phyloP scores from a whole-genome alignment of 2,329 filamentous ascomycete genomes.

The Colletotrichum simmondsii region DNA sequence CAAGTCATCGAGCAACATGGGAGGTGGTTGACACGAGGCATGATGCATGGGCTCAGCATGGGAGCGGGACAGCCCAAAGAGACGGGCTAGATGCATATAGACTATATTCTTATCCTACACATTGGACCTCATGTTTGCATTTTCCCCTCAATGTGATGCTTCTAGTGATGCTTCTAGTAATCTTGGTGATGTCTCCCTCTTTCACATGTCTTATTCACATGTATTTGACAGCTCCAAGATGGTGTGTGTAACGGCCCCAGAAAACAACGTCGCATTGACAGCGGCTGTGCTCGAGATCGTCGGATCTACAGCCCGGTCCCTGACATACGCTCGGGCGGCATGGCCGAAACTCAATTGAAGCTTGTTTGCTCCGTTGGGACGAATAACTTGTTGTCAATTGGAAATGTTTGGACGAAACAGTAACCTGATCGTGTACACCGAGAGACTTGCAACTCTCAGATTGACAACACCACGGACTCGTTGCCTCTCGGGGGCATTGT shows the following conservation, averaged over 20 bases:
- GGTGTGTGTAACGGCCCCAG: constrained; percentile 2
- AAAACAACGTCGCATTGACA: constrained; percentile 25
- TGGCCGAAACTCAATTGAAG: constrained; percentile 1
- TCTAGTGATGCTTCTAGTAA: neutral
- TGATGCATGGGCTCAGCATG: constrained; percentile 29
- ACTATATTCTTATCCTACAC: constrained; percentile 4
- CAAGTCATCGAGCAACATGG: constrained; percentile 11
- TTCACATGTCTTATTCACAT: no score
- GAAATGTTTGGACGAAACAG: neutral
- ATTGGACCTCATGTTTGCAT: neutral
- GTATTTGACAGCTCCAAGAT: neutral
- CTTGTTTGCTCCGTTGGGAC: neutral
- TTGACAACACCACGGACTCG: neutral
- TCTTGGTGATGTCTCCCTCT: no score
- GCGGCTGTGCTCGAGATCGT: constrained; percentile 24
- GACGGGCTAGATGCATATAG: constrained; percentile 32
- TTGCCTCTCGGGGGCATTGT: no score
- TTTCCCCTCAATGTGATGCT: neutral
- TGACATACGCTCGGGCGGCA: constrained; percentile 1
- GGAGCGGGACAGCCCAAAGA: constrained; percentile 28
- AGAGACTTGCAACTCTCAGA: neutral
- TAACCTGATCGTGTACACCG: neutral
- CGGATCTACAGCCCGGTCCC: constrained; percentile 11
- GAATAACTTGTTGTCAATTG: neutral
- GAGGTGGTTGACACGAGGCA: constrained; percentile 22